phyloP scores from a whole-genome alignment of 345 rosid genomes.

The Nasturtium officinale region DNA sequence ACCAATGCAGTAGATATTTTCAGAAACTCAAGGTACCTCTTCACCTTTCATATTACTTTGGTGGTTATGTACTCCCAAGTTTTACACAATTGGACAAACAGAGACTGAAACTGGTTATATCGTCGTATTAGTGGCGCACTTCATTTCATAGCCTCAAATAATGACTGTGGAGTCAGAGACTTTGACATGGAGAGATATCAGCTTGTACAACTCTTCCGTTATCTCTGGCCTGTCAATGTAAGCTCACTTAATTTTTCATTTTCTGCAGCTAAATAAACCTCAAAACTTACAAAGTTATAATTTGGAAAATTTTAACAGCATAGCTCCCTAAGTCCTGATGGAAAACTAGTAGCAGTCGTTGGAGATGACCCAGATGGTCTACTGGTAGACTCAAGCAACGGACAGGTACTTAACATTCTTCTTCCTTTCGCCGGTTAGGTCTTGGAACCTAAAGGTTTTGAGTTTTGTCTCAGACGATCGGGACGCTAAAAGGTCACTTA shows the following conservation, averaged over 20 bases:
- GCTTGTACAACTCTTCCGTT: constrained; percentile 59
- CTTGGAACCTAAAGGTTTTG: neutral
- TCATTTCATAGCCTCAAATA: constrained; percentile 79
- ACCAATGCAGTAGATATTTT: constrained; percentile 93
- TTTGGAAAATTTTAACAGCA: constrained; percentile 49
- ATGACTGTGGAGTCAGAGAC: constrained; percentile 79
- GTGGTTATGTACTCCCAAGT: neutral
- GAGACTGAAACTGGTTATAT: constrained; percentile 20
- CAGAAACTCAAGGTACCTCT: constrained; percentile 56
- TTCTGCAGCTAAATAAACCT: neutral
- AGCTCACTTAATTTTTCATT: constrained; percentile 27
- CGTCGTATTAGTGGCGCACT: constrained; percentile 57
- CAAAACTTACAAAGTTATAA: neutral
- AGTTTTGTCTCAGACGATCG: constrained; percentile 47
- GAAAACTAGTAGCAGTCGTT: constrained; percentile 65
- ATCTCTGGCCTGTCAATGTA: constrained; percentile 83
- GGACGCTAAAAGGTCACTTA: constrained; percentile 59
- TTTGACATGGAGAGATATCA: constrained; percentile 82
- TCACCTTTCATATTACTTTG: constrained; percentile 16
- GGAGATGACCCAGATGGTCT: constrained; percentile 77
- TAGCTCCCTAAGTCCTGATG: constrained; percentile 73
- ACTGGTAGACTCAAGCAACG: constrained; percentile 64
- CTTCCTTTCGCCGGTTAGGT: constrained; percentile 3
- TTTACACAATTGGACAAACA: constrained; percentile 5
- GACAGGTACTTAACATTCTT: constrained; percentile 51